Conservation (phyloP, 192 early-diverging fungal species). For the Umbelopsis ramanniana region DNA sequence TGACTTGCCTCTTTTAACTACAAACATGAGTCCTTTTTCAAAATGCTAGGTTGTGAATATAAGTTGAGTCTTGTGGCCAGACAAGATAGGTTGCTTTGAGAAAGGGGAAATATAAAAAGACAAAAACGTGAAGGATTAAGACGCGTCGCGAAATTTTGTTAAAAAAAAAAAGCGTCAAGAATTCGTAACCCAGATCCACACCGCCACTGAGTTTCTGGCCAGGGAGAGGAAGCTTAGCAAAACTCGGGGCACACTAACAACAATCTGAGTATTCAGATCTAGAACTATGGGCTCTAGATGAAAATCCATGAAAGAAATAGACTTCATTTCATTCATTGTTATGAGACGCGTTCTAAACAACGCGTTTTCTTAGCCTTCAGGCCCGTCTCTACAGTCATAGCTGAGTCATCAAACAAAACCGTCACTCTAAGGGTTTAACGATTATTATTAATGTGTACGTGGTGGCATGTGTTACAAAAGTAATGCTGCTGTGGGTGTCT, state of each 20-base stretch:
- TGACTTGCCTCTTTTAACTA: slow-evolving; percentile 45
- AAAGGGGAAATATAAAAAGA: slow-evolving; percentile 7
- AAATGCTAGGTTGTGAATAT: background rate
- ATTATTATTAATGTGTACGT: slow-evolving; percentile 7
- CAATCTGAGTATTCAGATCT: background rate
- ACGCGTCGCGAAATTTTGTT: slow-evolving; percentile 21
- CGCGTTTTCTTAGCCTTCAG: background rate
- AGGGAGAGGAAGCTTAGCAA: background rate
- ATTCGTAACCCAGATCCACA: slow-evolving; percentile 18
- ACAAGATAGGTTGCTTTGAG: background rate
- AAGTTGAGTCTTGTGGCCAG: slow-evolving; percentile 3
- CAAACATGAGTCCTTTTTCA: slow-evolving; percentile 40
- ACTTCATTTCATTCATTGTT: background rate
- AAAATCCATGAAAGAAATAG: background rate
- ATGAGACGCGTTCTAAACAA: background rate
- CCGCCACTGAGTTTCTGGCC: slow-evolving; percentile 17
- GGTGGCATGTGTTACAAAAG: background rate
- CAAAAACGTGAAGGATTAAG: slow-evolving; percentile 3
- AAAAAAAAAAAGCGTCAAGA: background rate
- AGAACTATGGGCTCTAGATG: background rate
- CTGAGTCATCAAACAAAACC: slow-evolving; percentile 19
- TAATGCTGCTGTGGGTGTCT: background rate
- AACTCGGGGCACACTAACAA: no score
- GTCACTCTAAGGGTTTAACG: background rate
- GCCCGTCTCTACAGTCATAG: background rate